phyloP scores from a whole-genome alignment of 2,329 filamentous ascomycete genomes.

The Ophiostoma triangulosporum region DNA sequence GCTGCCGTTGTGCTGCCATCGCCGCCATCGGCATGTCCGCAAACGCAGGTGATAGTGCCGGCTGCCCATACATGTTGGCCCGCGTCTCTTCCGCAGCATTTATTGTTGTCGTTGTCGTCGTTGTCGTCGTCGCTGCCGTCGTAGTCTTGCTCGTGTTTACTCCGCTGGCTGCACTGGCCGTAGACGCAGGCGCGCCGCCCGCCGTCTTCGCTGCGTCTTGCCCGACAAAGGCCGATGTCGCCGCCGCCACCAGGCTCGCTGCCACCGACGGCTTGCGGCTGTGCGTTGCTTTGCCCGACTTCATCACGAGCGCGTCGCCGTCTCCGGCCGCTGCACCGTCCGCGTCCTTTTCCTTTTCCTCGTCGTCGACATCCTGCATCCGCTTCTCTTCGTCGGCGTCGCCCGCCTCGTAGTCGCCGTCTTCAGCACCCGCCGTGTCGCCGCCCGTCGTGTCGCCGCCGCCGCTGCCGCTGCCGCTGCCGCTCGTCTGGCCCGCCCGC shows the following conservation, averaged over 20 bases:
- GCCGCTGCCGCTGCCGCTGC: conserved; percentile 16
- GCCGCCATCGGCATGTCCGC: neutral
- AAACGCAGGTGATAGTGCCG: neutral
- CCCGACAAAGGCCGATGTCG: neutral
- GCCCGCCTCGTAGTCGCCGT: neutral
- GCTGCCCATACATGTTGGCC: neutral
- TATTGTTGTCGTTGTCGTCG: no score
- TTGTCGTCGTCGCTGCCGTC: no score
- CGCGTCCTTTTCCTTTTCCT: neutral
- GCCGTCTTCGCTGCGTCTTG: neutral
- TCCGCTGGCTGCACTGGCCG: neutral
- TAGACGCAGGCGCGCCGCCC: neutral
- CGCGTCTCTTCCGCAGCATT: neutral
- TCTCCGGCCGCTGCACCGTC: neutral
- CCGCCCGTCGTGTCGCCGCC: conserved; percentile 13
- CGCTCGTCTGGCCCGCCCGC: conserved; percentile 8
- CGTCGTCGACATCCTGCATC: neutral
- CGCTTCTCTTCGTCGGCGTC: neutral
- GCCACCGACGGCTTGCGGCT: neutral
- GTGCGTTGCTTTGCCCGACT: neutral
- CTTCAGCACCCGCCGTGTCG: conserved; percentile 9
- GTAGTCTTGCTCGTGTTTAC: no score
- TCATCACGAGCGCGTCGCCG: conserved; percentile 5
- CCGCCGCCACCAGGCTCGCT: neutral
- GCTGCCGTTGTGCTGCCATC: neutral